These are phyloP conservation scores for Polygonum maritimum DNA, from an alignment of 148 eudicot genomes.

Conservation along the genomic window DNA sequence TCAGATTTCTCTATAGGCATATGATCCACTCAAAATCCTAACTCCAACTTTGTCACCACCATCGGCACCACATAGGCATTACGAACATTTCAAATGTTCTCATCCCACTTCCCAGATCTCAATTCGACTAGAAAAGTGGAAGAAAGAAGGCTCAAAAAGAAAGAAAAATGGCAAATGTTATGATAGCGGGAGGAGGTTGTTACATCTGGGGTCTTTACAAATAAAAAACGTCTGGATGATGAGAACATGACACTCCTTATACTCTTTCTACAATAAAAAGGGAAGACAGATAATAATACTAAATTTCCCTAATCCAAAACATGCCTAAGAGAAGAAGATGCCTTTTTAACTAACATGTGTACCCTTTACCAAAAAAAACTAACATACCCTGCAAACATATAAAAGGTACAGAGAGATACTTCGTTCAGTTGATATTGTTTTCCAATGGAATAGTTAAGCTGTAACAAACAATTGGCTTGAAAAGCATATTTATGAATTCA, in stretches of 20 bases:
- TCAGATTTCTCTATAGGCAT: not conserved
- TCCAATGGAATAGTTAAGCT: not conserved
- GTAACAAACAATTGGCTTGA: not conserved
- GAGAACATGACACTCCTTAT: not conserved
- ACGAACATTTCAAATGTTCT: not conserved
- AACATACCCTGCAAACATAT: not conserved
- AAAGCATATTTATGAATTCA: not conserved
- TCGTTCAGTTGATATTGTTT: not conserved
- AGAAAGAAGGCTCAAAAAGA: not conserved
- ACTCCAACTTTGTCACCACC: not conserved
- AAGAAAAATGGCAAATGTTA: not conserved
- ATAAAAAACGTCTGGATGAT: not conserved
- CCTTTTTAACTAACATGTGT: not conserved
- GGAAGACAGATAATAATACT: not conserved
- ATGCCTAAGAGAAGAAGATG: not conserved
- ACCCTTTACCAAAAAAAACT: not conserved
- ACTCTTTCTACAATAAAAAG: not conserved
- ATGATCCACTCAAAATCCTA: not conserved
- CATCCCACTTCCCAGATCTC: not conserved
- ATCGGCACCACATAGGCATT: not conserved
- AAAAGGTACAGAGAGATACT: not conserved
- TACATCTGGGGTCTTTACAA: not conserved
- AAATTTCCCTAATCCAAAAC: not conserved
- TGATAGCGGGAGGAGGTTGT: not conserved
- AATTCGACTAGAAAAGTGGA: not conserved